Evolutionary conservation across 2,329 filamentous ascomycete species (phyloP).

Genomic region (Fusarium liriodendri): DNA sequence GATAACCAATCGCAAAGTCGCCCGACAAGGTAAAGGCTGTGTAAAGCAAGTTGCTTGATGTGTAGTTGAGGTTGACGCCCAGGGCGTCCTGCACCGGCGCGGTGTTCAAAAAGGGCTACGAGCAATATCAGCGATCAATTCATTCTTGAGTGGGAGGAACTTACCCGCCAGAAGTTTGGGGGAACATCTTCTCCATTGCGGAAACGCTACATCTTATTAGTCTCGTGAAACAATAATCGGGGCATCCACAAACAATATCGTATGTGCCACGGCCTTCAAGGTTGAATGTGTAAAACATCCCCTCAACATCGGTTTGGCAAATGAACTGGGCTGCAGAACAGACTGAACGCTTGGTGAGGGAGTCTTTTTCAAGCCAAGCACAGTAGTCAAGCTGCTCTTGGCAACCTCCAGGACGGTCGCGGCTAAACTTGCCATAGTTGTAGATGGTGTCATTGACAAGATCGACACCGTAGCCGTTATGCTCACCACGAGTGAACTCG

Average conservation of each 20-base stretch:
- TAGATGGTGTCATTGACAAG: conserved; percentile 25
- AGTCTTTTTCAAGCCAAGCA: conserved; percentile 2
- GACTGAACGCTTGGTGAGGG: conserved; percentile 1
- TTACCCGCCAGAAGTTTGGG: conserved; percentile 14
- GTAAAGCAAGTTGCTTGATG: conserved; percentile 13
- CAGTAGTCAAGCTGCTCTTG: conserved; percentile 17
- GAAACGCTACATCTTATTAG: neutral
- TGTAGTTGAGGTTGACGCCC: conserved; percentile 23
- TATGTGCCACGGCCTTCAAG: conserved; percentile 20
- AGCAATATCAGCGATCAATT: neutral
- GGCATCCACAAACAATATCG: conserved; percentile 8
- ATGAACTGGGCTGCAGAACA: conserved; percentile 15
- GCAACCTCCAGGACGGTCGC: conserved; percentile 8
- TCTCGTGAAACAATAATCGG: neutral
- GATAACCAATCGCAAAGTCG: conserved; percentile 6
- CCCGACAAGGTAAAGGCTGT: conserved; percentile 11
- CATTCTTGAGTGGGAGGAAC: neutral
- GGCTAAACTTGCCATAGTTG: conserved; percentile 10
- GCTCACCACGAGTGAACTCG: conserved; percentile 10
- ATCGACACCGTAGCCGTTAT: conserved; percentile 20
- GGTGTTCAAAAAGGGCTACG: conserved; percentile 8
- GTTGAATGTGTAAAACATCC: conserved; percentile 13
- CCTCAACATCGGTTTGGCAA: conserved; percentile 17
- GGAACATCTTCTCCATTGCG: conserved; percentile 8
- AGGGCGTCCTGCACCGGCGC: conserved; percentile 13